Base-by-base conservation (phyloP, 306 rosid genomes). In the Biancaea sappan region DNA sequence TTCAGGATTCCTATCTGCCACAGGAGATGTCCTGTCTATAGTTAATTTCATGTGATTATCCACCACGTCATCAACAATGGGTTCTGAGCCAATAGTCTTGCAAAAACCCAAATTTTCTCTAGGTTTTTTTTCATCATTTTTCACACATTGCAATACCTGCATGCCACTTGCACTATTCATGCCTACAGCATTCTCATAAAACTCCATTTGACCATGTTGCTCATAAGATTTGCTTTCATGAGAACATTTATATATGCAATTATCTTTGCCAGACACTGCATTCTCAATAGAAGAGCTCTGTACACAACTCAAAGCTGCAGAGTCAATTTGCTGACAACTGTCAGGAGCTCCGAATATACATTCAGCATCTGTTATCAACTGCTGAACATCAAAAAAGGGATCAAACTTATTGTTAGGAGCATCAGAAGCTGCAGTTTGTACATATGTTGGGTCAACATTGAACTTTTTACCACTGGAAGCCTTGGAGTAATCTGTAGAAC, bases 1-100 rank as follows among this genome's bases (percentile, higher is more conserved):
- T 66, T 74, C 72, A 68, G 78, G 77, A 46, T 58, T 71, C 77
- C 56, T 16, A 43, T 77, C 78, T 25, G 66, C 67, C 83, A 52
- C 26, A 2, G 88, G 79, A 44, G 84, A 76, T 69, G 81, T 86
- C 69, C 74, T 77, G 66, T 72, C 58, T 47, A 50, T 70, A 69
- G 86, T 72, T 85, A 83, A 66, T 51, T 69, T 69, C n/a, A 37
- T 57, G 66, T 65, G 80, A 77, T 80, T 81, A 62, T 60, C 65
- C 35, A 57, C 61, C 53, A 67, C 35, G 58, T 70, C 77, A 37
- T 71, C 63, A 75, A 68, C 62, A 62, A 31, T 65, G n/a, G 84
- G 51, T 8, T 38, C 75, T 31, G 76, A 72, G 69, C 64, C 78
- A 58, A 71, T 35, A 75, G 67, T 64, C 66, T 75, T 84, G 73